Evolutionary conservation across 163 green algal species (phyloP).

Genomic region (Trebouxia gelatinosa): DNA sequence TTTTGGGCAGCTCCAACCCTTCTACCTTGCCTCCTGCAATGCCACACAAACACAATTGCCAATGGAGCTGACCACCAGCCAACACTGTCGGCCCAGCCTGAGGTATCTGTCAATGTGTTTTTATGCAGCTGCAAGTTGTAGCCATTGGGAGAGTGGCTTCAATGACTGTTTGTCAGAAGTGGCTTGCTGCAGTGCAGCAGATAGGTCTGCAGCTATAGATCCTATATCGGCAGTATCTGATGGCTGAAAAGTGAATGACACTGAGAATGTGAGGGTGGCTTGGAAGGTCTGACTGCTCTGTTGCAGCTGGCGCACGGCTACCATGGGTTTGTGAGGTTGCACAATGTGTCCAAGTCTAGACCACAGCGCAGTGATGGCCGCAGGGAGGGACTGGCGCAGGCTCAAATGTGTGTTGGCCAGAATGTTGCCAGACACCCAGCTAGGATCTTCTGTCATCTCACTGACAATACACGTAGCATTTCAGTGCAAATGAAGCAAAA

Average conservation of each 20-base stretch:
- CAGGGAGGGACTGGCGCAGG: neutral
- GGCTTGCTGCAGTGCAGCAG: neutral
- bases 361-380: neutral
- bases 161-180: too few relatives aligned
- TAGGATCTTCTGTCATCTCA: neutral
- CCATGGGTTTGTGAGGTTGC: too few relatives aligned
- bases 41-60: neutral
- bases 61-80: neutral
- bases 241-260: conserved; percentile 4
- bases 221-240: too few relatives aligned
- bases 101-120: too few relatives aligned
- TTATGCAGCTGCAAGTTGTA: too few relatives aligned
- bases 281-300: neutral
- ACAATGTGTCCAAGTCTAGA: too few relatives aligned
- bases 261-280: conserved; percentile 2
- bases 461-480: neutral
- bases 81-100: too few relatives aligned
- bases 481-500: neutral
- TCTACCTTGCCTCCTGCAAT: conserved; percentile 70
- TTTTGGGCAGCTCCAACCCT: conserved; percentile 66
- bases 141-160: too few relatives aligned
- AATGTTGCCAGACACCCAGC: neutral
- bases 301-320: neutral
- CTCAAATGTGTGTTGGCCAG: neutral
- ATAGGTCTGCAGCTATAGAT: conserved; percentile 12